These are phyloP conservation scores for Rhizomucor miehei DNA, from an alignment of 371 early-diverging fungal species.

Conservation along the genomic window DNA sequence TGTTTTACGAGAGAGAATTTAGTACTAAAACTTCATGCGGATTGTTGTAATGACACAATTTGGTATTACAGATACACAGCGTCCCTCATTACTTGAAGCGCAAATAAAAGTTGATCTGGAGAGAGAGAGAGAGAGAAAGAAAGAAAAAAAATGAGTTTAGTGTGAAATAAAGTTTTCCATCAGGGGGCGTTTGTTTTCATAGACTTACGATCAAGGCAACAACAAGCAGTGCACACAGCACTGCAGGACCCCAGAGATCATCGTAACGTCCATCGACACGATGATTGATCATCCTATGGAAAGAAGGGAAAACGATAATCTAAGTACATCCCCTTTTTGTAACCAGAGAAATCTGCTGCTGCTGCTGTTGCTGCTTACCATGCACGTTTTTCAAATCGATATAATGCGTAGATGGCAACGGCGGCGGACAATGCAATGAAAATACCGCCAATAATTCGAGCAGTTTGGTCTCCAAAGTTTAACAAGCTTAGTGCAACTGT, in stretches of 20 bases:
- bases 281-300: constrained; percentile 55
- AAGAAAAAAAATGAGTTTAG: not conserved
- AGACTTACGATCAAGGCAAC: constrained; percentile 48
- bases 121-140: too few species aligned
- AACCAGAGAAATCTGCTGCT: not conserved
- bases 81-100: constrained; percentile 9
- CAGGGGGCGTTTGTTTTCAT: not conserved
- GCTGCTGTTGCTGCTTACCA: constrained; percentile 25
- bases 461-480: constrained; percentile 75
- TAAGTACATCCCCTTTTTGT: not conserved
- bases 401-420: constrained; percentile 62
- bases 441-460: constrained; percentile 65
- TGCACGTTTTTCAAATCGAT: constrained; percentile 91
- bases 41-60: too few species aligned
- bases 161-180: not conserved
- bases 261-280: constrained; percentile 66
- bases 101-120: constrained; percentile 19
- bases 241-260: constrained; percentile 75
- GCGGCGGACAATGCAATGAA: constrained; percentile 73
- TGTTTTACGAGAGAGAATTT: too few species aligned
- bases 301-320: constrained; percentile 15
- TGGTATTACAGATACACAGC: too few species aligned
- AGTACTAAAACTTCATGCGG: too few species aligned
- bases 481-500: constrained; percentile 73
- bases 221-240: constrained; percentile 84